phyloP scores from a whole-genome alignment of 495 filamentous ascomycete genomes.

The Xylaria grammica region DNA sequence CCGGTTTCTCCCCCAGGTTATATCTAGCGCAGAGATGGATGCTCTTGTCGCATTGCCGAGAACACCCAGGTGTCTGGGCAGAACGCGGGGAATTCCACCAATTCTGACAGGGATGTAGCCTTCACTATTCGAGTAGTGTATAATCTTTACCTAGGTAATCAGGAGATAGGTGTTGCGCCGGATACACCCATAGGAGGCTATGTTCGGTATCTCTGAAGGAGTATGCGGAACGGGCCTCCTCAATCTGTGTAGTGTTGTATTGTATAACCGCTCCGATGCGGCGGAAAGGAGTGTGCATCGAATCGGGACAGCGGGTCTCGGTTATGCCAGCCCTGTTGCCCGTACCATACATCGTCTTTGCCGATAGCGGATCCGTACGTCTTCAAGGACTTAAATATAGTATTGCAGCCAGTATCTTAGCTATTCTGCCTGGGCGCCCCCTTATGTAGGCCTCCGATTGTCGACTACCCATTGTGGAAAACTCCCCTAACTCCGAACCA shows the following conservation, averaged over 20 bases:
- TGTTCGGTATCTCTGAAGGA: not conserved
- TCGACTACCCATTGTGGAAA: conserved; percentile 14
- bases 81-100: conserved; percentile 20
- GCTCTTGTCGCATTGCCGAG: conserved; percentile 6
- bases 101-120: conserved; percentile 14
- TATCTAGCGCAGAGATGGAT: not conserved
- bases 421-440: not conserved
- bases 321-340: conserved; percentile 7
- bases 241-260: not conserved
- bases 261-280: not conserved
- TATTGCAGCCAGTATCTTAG: not conserved
- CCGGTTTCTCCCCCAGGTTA: not conserved
- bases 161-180: not conserved
- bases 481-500: conserved; percentile 18
- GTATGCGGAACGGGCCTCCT: not conserved
- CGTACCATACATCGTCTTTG: not conserved
- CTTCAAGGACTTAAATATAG: not conserved
- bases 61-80: conserved; percentile 4
- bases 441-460: not conserved
- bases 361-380: conserved; percentile 16
- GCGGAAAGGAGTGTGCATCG: not conserved
- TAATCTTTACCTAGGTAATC: conserved; percentile 12
- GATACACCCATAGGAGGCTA: not conserved
- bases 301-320: conserved; percentile 12
- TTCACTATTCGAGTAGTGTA: not conserved